phyloP scores from a whole-genome alignment of 805 yeast genomes.

The Schizosaccharomyces octosporus region DNA sequence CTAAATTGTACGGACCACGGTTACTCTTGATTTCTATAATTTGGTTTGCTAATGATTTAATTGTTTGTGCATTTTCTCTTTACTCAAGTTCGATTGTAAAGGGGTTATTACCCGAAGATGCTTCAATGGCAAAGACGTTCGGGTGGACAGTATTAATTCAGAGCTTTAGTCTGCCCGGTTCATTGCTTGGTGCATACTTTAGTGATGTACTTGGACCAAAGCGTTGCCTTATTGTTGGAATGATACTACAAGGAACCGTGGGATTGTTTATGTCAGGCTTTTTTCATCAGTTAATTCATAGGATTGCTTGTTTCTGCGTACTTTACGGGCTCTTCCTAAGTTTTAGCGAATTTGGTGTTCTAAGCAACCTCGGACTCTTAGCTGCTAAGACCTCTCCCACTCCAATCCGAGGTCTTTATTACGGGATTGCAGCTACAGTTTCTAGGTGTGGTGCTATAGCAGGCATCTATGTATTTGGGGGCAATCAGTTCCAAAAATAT shows the following conservation, averaged over 20 bases:
- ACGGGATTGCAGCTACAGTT: constrained; percentile 71
- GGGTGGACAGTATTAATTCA: constrained; percentile 87
- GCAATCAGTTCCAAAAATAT: not conserved
- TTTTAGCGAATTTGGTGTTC: constrained; percentile 67
- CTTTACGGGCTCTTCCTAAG: constrained; percentile 70
- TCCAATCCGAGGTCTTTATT: constrained; percentile 71
- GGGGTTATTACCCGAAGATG: constrained; percentile 26
- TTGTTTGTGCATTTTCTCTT: constrained; percentile 65
- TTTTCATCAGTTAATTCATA: constrained; percentile 27
- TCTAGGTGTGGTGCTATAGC: constrained; percentile 86
- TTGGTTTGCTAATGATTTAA: constrained; percentile 83
- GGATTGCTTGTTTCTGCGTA: constrained; percentile 58
- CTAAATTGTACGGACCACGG: constrained; percentile 72
- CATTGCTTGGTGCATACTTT: constrained; percentile 55
- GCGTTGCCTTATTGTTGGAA: constrained; percentile 45
- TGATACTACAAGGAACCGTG: constrained; percentile 43
- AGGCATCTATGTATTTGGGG: constrained; percentile 55
- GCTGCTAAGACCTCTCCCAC: constrained; percentile 74
- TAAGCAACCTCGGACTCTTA: constrained; percentile 70
- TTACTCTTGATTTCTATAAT: constrained; percentile 41
- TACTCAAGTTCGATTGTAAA: constrained; percentile 51
- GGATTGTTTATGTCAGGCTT: constrained; percentile 68
- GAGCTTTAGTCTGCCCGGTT: constrained; percentile 72
- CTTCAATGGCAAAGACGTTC: constrained; percentile 42
- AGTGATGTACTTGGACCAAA: constrained; percentile 85